Evolutionary conservation across 768 basidiomycete genomes (phyloP), one percentile per base, ranked within the genome.

Genomic region (Pleurotus eryngii): DNA sequence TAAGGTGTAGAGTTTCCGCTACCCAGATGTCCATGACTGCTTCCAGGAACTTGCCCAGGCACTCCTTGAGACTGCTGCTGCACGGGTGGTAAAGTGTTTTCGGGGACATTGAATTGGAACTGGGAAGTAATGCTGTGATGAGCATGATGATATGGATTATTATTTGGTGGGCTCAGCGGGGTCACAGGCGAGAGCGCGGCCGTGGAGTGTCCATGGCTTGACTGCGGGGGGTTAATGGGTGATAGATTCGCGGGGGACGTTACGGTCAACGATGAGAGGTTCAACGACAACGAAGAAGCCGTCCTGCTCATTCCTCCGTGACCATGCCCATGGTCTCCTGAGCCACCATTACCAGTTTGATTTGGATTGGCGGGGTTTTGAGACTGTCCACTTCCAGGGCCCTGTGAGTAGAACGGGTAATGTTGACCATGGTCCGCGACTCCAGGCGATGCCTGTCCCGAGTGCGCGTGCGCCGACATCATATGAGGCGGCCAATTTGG

Each of bases 231-330:
- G 17, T 76, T 81, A 66, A 84, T 81, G 46, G 88, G 86, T 11
- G 86, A 87, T 54, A 85, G 76, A 59, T 82, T 82, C 6, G 83
- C 77, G 7, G 87, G 86, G 18, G 86, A 87, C 42, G 85, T 70
- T 55, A 90, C 87, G 49, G 81, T 75, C 53, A 90, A 79, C 1
- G 81, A 77, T 22, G 83, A 83, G 57, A 91, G 76, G 67, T 89
- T 90, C 67, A 90, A 81, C 27, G 85, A 82, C 45, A 90, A 76
- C 1, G 75, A 66, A 37, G 78, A 70, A n/a, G 74, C 63, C 20
- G 65, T 68, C 39, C 64, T 67, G 61, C 30, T 61, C 46, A 50
- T 62, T 30, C 55, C 63, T 37, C 55, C 63, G 26, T 51, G 63
- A 48, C 56, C 72, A 57, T 65, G 64, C 58, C 57, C 49, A 49